These are phyloP conservation scores for Ogataea paradorogensis DNA, from an alignment of 805 yeast species.

Conservation along the genomic window DNA sequence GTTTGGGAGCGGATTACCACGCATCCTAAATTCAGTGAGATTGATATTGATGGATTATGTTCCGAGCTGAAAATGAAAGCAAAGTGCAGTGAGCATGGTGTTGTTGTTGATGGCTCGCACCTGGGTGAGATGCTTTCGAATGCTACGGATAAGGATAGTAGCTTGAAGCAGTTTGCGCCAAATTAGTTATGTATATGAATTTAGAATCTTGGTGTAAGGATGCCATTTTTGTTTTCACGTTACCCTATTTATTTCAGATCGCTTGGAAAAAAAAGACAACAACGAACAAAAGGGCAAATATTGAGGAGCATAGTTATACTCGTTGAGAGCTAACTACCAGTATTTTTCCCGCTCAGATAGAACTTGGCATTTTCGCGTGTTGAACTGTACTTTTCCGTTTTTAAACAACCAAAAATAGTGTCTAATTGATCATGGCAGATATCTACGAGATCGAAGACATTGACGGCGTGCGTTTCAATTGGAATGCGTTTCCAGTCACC, in stretches of 20 bases:
- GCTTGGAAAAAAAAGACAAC: constrained; percentile 11
- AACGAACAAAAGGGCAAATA: constrained; percentile 15
- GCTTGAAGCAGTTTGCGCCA: too few species aligned
- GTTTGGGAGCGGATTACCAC: constrained; percentile 95
- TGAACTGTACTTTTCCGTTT: constrained; percentile 2
- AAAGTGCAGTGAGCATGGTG: constrained; percentile 91
- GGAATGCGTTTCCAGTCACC: constrained; percentile 88
- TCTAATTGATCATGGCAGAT: constrained; percentile 35
- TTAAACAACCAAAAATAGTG: neutral
- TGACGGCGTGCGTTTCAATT: constrained; percentile 70
- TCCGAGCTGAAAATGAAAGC: constrained; percentile 87
- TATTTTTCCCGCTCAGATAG: constrained; percentile 3
- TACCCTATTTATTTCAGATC: constrained; percentile 13
- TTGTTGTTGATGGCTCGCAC: constrained; percentile 77
- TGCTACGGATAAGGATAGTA: constrained; percentile 11
- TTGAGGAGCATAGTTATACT: constrained; percentile 6
- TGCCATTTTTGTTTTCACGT: constrained; percentile 5
- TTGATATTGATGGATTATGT: constrained; percentile 94
- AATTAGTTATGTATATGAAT: too few species aligned
- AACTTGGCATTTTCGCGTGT: constrained; percentile 7
- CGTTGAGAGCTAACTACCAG: neutral
- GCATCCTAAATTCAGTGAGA: constrained; percentile 89
- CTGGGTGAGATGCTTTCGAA: constrained; percentile 54
- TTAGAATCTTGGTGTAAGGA: constrained; percentile 5
- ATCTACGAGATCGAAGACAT: constrained; percentile 58